Evolutionary conservation across 1,284 basidiomycete genomes (phyloP), one percentile per base, ranked within the genome.

Genomic region (Tremellales sp.): DNA sequence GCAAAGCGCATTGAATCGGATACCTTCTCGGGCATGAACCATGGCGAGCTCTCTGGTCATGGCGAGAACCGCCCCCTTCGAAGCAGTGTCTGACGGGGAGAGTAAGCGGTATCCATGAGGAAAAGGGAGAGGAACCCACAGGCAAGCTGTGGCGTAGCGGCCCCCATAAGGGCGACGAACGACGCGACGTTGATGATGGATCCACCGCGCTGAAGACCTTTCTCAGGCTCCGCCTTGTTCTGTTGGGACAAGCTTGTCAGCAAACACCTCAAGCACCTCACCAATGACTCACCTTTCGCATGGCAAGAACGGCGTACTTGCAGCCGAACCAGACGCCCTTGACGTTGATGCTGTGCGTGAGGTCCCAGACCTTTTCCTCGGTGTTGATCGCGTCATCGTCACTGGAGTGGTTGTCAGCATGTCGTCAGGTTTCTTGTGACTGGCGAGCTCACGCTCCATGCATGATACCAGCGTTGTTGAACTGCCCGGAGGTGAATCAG

Each of bases 261-360:
- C 43, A 3, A n/a, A 10, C 24, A 27, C n/a, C 28, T 21, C 26
- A 26, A 40, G 18, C 10, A 25, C 19, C 9, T 31, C 29, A 16
- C 18, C 1, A 18, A 10, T 12, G 18, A 57, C 72, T 54, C 43
- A 70, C 72, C 36, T 69, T 76, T 54, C 89, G 83, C 93, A 97
- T 97, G 21, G 93, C 94, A 45, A 85, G 77, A 66, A 97, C 92
- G 6, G 91, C 93, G 67, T 97, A 85, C 74, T 97, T 95, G 79
- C 87, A 93, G 37, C 94, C 93, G 83, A 86, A 97, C 93, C 93
- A 97, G 50, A 97, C 94, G 46, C 93, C 93, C 74, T 97, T 97
- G 69, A 94, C 82, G 72, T 97, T 97, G 76, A 97, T 86, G 53
- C 82, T 78, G 84, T 93, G 89, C 5, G 88, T 91, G 48, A 91